phyloP scores from a whole-genome alignment of 129 eudicot genomes.

The Escallonia rubra region DNA sequence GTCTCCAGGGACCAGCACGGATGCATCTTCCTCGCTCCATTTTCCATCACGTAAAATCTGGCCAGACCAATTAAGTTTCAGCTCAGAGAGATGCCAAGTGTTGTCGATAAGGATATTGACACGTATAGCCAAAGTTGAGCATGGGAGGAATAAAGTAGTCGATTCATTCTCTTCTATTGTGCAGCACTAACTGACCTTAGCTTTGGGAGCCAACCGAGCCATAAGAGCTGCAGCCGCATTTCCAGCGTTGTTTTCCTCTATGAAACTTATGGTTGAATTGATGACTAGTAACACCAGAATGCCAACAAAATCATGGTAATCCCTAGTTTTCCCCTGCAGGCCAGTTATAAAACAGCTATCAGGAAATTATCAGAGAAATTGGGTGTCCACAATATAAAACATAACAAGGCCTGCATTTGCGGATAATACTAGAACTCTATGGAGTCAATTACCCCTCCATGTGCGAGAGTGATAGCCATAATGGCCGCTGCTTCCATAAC shows the following conservation, averaged over 20 bases:
- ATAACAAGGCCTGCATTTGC: neutral
- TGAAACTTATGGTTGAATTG: constrained; percentile 44
- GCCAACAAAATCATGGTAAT: constrained; percentile 34
- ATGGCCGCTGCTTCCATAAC: constrained; percentile 28
- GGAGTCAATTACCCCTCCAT: constrained; percentile 35
- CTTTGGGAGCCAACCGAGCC: constrained; percentile 53
- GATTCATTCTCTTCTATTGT: no score
- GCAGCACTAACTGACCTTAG: constrained; percentile 23
- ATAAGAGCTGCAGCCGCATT: constrained; percentile 56
- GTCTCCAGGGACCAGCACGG: constrained; percentile 44
- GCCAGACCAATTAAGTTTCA: neutral
- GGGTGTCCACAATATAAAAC: neutral
- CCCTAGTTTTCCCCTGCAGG: constrained; percentile 28
- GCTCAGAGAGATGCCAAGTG: no score
- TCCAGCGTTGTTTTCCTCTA: constrained; percentile 51
- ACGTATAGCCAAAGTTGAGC: no score
- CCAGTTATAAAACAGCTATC: no score
- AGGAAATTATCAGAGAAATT: neutral
- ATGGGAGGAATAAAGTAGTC: no score
- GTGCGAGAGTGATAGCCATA: constrained; percentile 38
- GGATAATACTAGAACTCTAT: no score
- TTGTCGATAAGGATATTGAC: no score
- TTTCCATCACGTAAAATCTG: constrained; percentile 42
- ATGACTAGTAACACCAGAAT: constrained; percentile 29
- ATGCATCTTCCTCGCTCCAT: constrained; percentile 43